Base-by-base conservation (phyloP, 140 eudicot genomes). In the Eryngium alpinum region DNA sequence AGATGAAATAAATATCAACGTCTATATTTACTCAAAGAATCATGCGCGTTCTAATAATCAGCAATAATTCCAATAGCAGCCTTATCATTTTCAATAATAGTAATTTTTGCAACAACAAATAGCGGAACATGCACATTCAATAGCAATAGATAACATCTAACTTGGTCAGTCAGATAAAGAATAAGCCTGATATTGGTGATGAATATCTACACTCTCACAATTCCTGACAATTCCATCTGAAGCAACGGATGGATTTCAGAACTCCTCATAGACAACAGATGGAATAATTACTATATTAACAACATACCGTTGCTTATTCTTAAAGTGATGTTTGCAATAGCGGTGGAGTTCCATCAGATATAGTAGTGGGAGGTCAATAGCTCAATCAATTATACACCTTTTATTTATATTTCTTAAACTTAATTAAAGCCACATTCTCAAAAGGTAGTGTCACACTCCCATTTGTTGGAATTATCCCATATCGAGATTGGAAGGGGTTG, bases 351-450 rank as follows among this genome's bases (percentile, higher is more conserved):
- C 89, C 83, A 67, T 79, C 87, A 62, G 96, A 90, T 78, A 81
- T 88, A 72, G 85, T 81, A 59, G 27, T 73, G 72, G 87, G 80
- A 82, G 91, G 92, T 81, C 96, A 94, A 94, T 83, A 94, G 78
- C 82, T 94, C 99, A 31, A 81, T 92, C 94, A 94, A 75, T 18
- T 97, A 94, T 53, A 94, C 99, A 77, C 97, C 99, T 83, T 88
- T 91, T 70, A 94, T 88, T 79, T 87, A 91, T 75, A 97, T 83
- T 94, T 94, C 59, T 93, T 95, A 21, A 97, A 92, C 88, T 94
- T 94, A 76, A 94, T 87, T 85, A 80, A 89, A 62, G 83, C 77
- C 29, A 86, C 85, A 72, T 69, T 81, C 76, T 92, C 97, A 65
- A 84, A 72, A 49, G 87, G 84, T 83, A 73, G 70, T 57, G 86